Base-by-base conservation (phyloP, 2,329 filamentous ascomycete species). In the Trichoderma gracile region DNA sequence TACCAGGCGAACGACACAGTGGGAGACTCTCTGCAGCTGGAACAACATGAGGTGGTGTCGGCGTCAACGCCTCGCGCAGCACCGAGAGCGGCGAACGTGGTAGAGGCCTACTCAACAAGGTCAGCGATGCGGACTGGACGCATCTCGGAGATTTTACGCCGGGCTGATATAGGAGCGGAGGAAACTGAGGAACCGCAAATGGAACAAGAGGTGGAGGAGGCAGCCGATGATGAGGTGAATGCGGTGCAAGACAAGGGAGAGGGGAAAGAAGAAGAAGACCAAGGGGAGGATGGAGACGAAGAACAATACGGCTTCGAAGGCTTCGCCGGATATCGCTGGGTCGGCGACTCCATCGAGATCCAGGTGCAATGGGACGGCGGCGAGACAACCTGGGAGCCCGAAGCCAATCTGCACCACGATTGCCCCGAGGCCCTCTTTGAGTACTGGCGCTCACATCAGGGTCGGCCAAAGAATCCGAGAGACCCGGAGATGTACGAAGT, bases 361-460 rank as follows among this genome's bases (percentile, higher is more conserved):
- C 59, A 69, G 8, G 71, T 77, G 5, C 67, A 74, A 25, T 78
- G 76, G 76, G 70, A 70, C 7, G 45, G 60, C 2, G 71, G 73
- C 21, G 65, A 71, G 3, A 47, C 54, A 3, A 78, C 75, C 1
- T 78, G 76, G 76, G 74, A 76, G 54, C 69, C 71, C 10, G 76
- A 78, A 58, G 65, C 68, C 9, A 70, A 69, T 42, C 66, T 78
- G 19, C 76, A 78, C 53, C 64, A 69, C 27, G 76, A 78, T 53
- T 71, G 70, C 27, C 74, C 69, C 7, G 59, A 72, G 0, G 66
- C 68, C 0, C 71, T 78, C 6, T 70, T 78, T 21, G 67, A 64
- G 4, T 78, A 74, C 66, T 78, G 76, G 76, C 56, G 70, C 45
- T 47, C 49, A 12, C 63, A 69, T 57, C 71, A 69, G 1, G 76